Evolutionary conservation across 805 yeast species (phyloP), one percentile per base, ranked within the genome.

Genomic region (Cyberlindnera maritima): DNA sequence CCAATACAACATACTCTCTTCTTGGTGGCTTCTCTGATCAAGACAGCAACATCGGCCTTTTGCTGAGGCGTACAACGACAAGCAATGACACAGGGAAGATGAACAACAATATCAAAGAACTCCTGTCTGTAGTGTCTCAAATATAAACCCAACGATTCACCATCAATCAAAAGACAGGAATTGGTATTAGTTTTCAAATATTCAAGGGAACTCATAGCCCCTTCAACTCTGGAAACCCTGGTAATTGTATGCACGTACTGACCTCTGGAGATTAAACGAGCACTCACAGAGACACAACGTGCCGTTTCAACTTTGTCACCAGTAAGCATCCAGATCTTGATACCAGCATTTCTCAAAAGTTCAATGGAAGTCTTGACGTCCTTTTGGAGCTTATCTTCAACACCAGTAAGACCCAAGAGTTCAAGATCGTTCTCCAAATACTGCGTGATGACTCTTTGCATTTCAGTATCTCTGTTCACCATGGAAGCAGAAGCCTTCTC

Each of bases 231-330:
- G 14, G 64, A 61, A 36, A 88, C 63, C 53, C 81, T 84, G 3
- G 96, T 86, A 29, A 94, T 77, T 2, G 90, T 83, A 61, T 91
- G 96, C 20, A 94, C 90, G 56, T 84, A 85, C 67, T 94, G 99
- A 3, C 99, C 99, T 54, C 98, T 79, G 2, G 96, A 77, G 25
- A 94, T 92, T 43, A 94, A 77, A 60, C 91, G 85, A 28, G 97
- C 94, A 64, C 96, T 88, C n/a, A 95, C 87, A 18, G 97, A 90
- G 34, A 94, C 97, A 75, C 99, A 94, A 50, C 90, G 81, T 1
- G 99, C 99, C 0, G 99, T 94, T 68, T 94, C 99, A 7, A 94
- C 98, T 64, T 94, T 94, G 65, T 94, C 99, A 56, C 99, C 99
- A 0, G 99, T 94, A 40, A 94, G 71, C 99, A 94, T 95, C 99